Evolutionary conservation across 2,329 filamentous ascomycete genomes (phyloP), one percentile per base, ranked within the genome.

Genomic region (Periglandula ipomoeae): DNA sequence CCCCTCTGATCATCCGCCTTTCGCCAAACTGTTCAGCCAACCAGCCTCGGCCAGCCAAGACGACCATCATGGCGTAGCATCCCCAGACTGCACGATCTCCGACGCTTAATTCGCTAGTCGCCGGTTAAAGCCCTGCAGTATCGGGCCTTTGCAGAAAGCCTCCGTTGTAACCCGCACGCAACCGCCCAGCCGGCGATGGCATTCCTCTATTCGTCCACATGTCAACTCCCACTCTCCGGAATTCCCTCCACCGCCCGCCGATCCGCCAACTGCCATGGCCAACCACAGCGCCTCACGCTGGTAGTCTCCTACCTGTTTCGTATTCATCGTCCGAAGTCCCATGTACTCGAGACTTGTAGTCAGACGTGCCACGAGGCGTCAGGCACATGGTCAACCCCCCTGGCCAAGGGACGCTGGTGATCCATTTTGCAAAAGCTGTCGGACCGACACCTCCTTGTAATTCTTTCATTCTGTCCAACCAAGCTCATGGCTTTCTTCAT

Each of bases 131-230:
- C 11, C 34, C 17, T 30, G 32, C 6, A 24, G 11, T 22, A 39
- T 46, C 35, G 44, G 44, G 44, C 24, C 44, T 39, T 32, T 46
- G 34, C 30, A 24, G 38, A 40, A 40, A 40, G 38, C 19, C 15
- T 22, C 20, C 13, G 38, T 40, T 11, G 19, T 40, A 24, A 23
- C 22, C 19, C 38, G 3, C 20, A 8, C 38, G 10, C 22, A 23
- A 40, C 19, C 19, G 38, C 11, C 20, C 15, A 38, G 8, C 13
- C 19, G 19, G 37, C 9, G 19, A 39, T 39, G 37, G 17, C 19
- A 23, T 3, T 32, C 13, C 27, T 13, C 6, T 13, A 30, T 30
- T 32, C 15, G 30, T 32, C 15, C 10, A 15, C 30, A 5, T 30
- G 17, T 19, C n/a, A 38, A 17, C 19, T n/a, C 17, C 17, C 35